Evolutionary conservation across 176 grass and related monocot species (phyloP).

Genomic region (Poa annua): DNA sequence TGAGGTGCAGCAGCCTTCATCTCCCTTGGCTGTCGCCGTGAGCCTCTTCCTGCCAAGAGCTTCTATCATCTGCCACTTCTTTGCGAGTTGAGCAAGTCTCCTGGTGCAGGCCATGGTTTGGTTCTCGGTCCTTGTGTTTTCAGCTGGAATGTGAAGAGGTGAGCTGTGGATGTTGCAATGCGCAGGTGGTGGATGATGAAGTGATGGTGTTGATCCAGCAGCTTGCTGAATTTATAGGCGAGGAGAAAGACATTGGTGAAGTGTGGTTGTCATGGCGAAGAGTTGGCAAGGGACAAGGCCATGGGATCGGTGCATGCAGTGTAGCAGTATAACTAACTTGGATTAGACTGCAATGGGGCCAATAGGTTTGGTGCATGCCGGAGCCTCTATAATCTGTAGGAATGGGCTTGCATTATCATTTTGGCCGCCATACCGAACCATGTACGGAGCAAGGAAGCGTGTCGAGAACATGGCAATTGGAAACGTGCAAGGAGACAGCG

Average conservation of each 20-base stretch:
- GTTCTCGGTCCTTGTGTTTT: too few relatives aligned
- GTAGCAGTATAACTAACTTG: background rate
- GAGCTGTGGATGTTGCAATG: too few relatives aligned
- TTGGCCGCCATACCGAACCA: background rate
- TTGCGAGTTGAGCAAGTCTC: conserved; percentile 25
- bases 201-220: too few relatives aligned
- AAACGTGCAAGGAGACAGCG: background rate
- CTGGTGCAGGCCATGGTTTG: conserved; percentile 29
- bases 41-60: conserved; percentile 38
- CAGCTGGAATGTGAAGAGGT: too few relatives aligned
- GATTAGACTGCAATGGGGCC: conserved; percentile 26
- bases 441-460: too few relatives aligned
- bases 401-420: background rate
- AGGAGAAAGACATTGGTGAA: background rate
- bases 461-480: background rate
- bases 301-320: background rate
- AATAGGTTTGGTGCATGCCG: conserved; percentile 18
- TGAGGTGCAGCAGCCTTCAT: conserved; percentile 7
- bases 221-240: background rate
- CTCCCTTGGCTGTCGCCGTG: background rate
- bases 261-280: background rate
- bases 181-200: too few relatives aligned
- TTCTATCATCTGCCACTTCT: conserved; percentile 32
- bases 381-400: background rate
- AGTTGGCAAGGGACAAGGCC: background rate